Conservation (phyloP, 169 alveolate genomes). For the Cryptosporidium canis region DNA sequence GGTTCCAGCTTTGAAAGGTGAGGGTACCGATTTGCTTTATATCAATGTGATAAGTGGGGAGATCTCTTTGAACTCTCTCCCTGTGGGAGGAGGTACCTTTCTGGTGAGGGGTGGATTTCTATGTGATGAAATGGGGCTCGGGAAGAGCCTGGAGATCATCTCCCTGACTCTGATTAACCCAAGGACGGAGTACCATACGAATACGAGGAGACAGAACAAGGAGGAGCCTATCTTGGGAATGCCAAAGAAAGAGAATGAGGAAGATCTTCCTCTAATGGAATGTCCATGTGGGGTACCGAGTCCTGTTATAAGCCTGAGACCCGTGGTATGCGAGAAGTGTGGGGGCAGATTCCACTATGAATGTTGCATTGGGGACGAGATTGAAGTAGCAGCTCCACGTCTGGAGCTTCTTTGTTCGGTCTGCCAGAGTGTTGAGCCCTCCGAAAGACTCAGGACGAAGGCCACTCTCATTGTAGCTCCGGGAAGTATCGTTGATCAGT, state of each 20-base stretch:
- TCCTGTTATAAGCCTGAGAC: neutral
- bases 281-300: conserved; percentile 53
- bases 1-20: neutral
- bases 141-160: conserved; percentile 57
- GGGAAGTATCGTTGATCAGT: conserved; percentile 62
- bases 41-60: conserved; percentile 37
- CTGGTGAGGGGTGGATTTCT: conserved; percentile 36
- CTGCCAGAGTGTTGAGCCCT: neutral
- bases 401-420: conserved; percentile 16
- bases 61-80: neutral
- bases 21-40: neutral
- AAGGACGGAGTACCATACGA: neutral
- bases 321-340: conserved; percentile 5
- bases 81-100: conserved; percentile 47
- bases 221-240: neutral
- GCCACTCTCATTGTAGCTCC: conserved; percentile 53
- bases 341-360: neutral
- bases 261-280: neutral
- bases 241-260: neutral
- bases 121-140: conserved; percentile 72
- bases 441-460: neutral
- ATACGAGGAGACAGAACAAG: neutral
- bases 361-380: conserved; percentile 6
- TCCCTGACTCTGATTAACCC: conserved; percentile 17
- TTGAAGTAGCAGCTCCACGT: no score